Base-by-base conservation (phyloP, 495 filamentous ascomycete genomes). In the Usnea hakonensis region DNA sequence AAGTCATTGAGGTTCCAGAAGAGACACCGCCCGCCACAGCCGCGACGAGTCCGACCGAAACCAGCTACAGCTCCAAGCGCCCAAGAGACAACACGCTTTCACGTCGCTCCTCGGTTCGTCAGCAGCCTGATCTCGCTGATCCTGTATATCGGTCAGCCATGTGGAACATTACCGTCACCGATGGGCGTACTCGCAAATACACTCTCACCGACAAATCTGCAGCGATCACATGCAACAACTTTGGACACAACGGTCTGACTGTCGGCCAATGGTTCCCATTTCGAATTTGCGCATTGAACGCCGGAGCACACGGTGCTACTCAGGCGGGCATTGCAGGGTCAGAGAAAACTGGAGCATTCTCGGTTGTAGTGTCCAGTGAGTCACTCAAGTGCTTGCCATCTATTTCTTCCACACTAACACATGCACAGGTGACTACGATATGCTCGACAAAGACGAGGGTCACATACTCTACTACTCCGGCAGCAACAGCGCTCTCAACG, bases 221-320 rank as follows among this genome's bases (percentile, higher is more conserved):
- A 1, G 21, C 43, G 21, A 10, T 6, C 5, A 16, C 61, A n/a
- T 48, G 26, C 14, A 60, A 63, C 5, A 74, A 8, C 0, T 76
- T 75, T 55, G 82, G 82, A 0, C 66, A 77, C 43, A 83, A 83
- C 57, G 67, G 68, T 6, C 65, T 81, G 13, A 16, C 6, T 0
- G 66, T 80, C 0, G 81, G 82, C 16, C 66, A 69, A 40, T 85
- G 82, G 81, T 85, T 73, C 69, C 78, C 81, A 0, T 66, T 71
- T 8, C 77, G 79, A n/a, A 67, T 73, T 6, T 74, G 71, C 5
- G 79, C 82, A 0, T 68, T 79, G 13, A 73, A 73, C 32, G 76
- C 78, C 41, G 82, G 82, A 14, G 81, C 77, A 0, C 82, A 85
- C 50, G 80, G 79, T 1, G 62, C 69, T 7, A 59, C 65, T 0